A percentile compares a stretch with the other conserved stretches of the same genome.
Conservation (phyloP, 345 rosid species). For the Dovyalis caffra region DNA sequence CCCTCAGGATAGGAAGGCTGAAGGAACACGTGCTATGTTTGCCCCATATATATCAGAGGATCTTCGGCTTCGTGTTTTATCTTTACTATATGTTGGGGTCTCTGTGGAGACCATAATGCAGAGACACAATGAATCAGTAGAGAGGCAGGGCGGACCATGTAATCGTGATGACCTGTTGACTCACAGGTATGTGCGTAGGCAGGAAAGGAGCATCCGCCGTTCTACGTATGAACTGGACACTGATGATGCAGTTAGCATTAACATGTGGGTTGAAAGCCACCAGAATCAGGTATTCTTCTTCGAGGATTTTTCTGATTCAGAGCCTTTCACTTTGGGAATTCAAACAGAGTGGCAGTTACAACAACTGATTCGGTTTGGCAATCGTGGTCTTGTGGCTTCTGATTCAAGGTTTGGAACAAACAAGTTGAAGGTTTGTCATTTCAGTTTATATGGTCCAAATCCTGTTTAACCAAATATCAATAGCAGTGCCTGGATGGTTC, state of each 20-base stretch:
- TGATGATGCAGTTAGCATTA: constrained; percentile 73
- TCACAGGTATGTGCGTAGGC: constrained; percentile 86
- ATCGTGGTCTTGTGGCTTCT: constrained; percentile 76
- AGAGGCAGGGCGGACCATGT: constrained; percentile 81
- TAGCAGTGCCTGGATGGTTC: constrained; percentile 3
- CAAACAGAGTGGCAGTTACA: constrained; percentile 99
- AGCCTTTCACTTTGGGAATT: constrained; percentile 75
- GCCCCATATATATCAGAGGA: constrained; percentile 98
- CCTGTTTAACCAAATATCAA: neutral
- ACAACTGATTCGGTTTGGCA: constrained; percentile 94
- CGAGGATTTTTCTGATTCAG: constrained; percentile 70
- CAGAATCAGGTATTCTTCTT: constrained; percentile 71
- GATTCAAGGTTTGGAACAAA: constrained; percentile 91
- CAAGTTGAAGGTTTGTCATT: constrained; percentile 74
- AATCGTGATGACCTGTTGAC: constrained; percentile 88
- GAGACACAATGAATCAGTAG: constrained; percentile 89
- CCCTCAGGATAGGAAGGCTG: constrained; percentile 90
- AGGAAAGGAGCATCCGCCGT: constrained; percentile 88
- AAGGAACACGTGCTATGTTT: constrained; percentile 94
- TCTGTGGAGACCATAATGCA: constrained; percentile 98
- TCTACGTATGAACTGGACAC: constrained; percentile 73
- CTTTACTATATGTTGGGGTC: constrained; percentile 84
- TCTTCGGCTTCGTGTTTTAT: constrained; percentile 83
- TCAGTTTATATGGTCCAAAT: constrained; percentile 2
- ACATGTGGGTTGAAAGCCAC: constrained; percentile 89